Evolutionary conservation across 1,284 basidiomycete species (phyloP), one percentile per base, ranked within the genome.

Genomic region (Trichosporon sp.): DNA sequence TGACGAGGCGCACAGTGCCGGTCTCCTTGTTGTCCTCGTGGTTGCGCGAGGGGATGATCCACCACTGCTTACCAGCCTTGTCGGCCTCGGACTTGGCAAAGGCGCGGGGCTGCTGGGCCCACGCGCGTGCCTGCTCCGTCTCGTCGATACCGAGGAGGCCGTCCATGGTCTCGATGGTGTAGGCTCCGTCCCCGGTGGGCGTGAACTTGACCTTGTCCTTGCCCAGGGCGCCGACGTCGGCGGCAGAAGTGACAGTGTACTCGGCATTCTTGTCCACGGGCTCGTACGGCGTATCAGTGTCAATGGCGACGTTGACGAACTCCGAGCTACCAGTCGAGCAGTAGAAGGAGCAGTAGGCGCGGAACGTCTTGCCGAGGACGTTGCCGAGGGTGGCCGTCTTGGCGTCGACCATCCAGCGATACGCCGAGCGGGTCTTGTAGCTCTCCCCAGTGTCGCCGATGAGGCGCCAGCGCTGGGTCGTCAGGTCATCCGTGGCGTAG

Each of bases 401-500:
- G 14, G 38, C 10, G 66, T 70, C 65, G 54, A 70, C 40, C 40
- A 70, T 38, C 65, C 65, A 70, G 56, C 69, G 65, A 46, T 70
- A 70, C 8, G 43, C 14, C 4, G 65, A 63, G 4, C 94, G 88
- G 35, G 92, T 91, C 71, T 87, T 86, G 51, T 90, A 96, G n/a
- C 89, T 87, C 77, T 94, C 92, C 0, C 94, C 95, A 37, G 98
- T 87, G 80, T 99, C 97, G 71, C 97, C 96, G 69, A 98, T 85
- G 16, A 96, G 87, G 31, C 21, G 61, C 69, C 69, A 70, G 10
- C 26, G 5, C 46, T 67, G 65, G 2, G 54, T 67, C 19, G 65
- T 70, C 21, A 70, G 66, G 69, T 67, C 69, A 56, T 51, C 40
- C 19, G 65, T 70, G 43, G 19, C 69, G 56, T 70, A 70, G 40